Base-by-base conservation (phyloP, 805 yeast genomes). In the Saccharomycopsis malanga region DNA sequence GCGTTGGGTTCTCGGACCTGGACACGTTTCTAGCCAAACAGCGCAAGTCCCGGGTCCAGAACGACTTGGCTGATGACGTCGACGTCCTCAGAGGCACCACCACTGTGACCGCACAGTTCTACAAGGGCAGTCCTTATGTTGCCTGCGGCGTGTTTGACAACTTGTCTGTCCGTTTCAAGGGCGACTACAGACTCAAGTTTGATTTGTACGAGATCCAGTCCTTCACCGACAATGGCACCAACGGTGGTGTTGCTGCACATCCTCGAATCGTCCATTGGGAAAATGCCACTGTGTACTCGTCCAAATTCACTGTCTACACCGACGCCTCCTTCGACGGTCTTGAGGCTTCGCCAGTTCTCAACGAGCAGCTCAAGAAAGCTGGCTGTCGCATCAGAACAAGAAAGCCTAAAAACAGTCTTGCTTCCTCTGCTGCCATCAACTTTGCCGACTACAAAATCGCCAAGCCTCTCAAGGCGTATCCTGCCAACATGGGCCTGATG, bases 61-160 rank as follows among this genome's bases (percentile, higher is more conserved):
- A 29, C 29, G 46, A 43, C 24, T 15, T 24, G 21, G 27, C 34
- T 7, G 37, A 44, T 27, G 45, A 44, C n/a, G 29, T 39, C 6
- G 50, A 47, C 22, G 49, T 50, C 22, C 23, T 53, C 4, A 36
- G 55, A 41, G 55, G 54, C 4, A 53, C 55, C 4, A 53, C 53
- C 4, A 45, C 53, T 15, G 51, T 52, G 3, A 30, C 50, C 20
- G 53, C 52, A 9, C 53, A 53, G 23, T 50, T 46, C 22, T 45
- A 46, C 22, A 42, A 48, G 27, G 52, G 52, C 15, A 41, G 46
- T 30, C 54, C 53, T 3, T 50, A 50, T 24, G 42, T 42, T 37
- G 55, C 55, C 3, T 50, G 53, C 23, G 52, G 47, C 17, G 55
- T 53, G 3, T 53, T 53, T 27, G 53, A 48, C 37, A 50, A 53